Conservation (phyloP, 2,329 filamentous ascomycete genomes). For the Lomentospora prolificans region DNA sequence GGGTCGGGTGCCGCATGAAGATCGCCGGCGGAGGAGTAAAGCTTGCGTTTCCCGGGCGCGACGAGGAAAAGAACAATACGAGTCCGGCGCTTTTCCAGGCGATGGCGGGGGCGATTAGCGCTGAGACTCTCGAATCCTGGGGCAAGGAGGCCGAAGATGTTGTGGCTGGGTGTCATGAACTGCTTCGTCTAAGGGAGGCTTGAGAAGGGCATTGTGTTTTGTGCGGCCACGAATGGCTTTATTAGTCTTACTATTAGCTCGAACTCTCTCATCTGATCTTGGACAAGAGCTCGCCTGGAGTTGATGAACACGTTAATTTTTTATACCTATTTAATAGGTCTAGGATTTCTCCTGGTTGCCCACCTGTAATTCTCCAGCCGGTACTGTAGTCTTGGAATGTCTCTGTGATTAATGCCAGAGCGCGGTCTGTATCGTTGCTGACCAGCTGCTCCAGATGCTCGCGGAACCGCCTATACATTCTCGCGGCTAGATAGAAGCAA, state of each 20-base stretch:
- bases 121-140: background rate
- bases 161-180: background rate
- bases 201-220: background rate
- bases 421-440: background rate
- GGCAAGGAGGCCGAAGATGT: background rate
- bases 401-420: background rate
- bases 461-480: background rate
- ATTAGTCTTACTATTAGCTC: background rate
- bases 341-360: no score
- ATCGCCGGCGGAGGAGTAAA: background rate
- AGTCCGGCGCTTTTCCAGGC: background rate
- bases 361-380: background rate
- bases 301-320: background rate
- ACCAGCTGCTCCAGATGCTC: background rate
- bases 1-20: background rate
- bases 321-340: background rate
- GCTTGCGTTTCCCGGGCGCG: background rate
- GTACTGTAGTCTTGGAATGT: background rate
- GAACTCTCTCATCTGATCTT: background rate
- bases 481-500: background rate
- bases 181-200: background rate
- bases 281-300: background rate
- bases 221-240: background rate
- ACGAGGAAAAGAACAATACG: background rate
- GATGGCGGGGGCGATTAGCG: background rate